Percentiles rank a stretch among this genome's conserved stretches.
These are phyloP conservation scores for Parmelia sp. DNA, from an alignment of 495 filamentous ascomycete species.

Conservation along the genomic window DNA sequence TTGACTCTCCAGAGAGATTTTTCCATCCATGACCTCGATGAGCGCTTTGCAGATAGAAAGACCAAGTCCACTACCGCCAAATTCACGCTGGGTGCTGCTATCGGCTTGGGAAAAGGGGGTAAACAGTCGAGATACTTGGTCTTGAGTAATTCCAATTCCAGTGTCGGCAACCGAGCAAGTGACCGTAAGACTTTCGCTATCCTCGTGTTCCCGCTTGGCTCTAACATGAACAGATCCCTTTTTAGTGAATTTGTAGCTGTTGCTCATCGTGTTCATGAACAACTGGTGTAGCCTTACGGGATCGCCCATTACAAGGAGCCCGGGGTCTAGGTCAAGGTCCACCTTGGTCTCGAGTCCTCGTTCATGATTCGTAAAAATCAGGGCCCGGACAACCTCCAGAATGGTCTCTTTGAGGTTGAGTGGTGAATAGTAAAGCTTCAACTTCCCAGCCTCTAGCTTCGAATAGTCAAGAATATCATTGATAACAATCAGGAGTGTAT, in stretches of 20 bases:
- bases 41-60: conserved; percentile 92
- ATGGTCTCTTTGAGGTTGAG: conserved; percentile 82
- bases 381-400: conserved; percentile 76
- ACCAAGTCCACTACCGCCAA: conserved; percentile 84
- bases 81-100: conserved; percentile 76
- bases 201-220: conserved; percentile 63
- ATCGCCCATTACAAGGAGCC: conserved; percentile 80
- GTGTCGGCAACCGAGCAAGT: conserved; percentile 86
- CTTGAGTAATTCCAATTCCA: conserved; percentile 78
- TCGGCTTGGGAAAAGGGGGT: conserved; percentile 88
- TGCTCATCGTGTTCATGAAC: conserved; percentile 86
- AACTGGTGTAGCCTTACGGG: conserved; percentile 88
- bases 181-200: conserved; percentile 59
- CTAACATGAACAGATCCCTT: conserved; percentile 76
- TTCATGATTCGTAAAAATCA: conserved; percentile 77
- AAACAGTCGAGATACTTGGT: conserved; percentile 80
- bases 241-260: conserved; percentile 90
- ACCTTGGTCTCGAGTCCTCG: conserved; percentile 64
- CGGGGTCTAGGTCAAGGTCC: conserved; percentile 60
- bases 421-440: conserved; percentile 83
- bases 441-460: conserved; percentile 90
- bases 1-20: conserved; percentile 71
- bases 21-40: conserved; percentile 81
- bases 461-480: conserved; percentile 94
- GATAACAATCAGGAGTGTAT: conserved; percentile 86